Conservation (phyloP, 306 rosid genomes). For the Hylodesmum podocarpum region DNA sequence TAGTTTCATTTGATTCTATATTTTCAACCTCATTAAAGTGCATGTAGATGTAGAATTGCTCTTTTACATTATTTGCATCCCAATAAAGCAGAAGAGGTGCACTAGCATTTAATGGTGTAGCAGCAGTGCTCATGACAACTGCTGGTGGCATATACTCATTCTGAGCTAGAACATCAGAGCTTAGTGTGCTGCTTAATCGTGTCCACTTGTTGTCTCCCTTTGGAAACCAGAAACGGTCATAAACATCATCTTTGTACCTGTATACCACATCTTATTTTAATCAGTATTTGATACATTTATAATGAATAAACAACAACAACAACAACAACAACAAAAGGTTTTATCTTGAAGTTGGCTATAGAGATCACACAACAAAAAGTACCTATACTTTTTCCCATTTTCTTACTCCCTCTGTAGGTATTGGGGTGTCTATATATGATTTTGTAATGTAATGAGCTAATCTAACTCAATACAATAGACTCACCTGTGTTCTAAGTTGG, state of each 20-base stretch:
- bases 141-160: slow-evolving; percentile 21
- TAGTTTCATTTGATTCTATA: slow-evolving; percentile 23
- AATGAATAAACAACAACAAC: not conserved
- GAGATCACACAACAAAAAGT: not conserved
- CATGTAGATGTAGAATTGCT: slow-evolving; percentile 3
- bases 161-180: not conserved
- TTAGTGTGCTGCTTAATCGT: slow-evolving; percentile 7
- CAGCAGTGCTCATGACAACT: slow-evolving; percentile 40
- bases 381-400: too few relatives aligned
- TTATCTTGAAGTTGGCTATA: not conserved
- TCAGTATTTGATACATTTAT: not conserved
- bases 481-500: slow-evolving; percentile 9
- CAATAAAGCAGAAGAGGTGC: not conserved
- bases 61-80: not conserved
- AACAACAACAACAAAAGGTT: not conserved
- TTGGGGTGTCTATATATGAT: too few relatives aligned
- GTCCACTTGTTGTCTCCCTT: not conserved
- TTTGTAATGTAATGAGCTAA: too few relatives aligned
- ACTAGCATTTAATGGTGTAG: slow-evolving; percentile 7
- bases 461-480: not conserved
- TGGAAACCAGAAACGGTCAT: slow-evolving; percentile 33
- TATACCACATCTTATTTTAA: not conserved
- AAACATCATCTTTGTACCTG: slow-evolving; percentile 44
- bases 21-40: slow-evolving; percentile 37
- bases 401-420: too few relatives aligned